Base-by-base conservation (phyloP, 2,329 filamentous ascomycete genomes). In the Gaeumannomyces sp. region DNA sequence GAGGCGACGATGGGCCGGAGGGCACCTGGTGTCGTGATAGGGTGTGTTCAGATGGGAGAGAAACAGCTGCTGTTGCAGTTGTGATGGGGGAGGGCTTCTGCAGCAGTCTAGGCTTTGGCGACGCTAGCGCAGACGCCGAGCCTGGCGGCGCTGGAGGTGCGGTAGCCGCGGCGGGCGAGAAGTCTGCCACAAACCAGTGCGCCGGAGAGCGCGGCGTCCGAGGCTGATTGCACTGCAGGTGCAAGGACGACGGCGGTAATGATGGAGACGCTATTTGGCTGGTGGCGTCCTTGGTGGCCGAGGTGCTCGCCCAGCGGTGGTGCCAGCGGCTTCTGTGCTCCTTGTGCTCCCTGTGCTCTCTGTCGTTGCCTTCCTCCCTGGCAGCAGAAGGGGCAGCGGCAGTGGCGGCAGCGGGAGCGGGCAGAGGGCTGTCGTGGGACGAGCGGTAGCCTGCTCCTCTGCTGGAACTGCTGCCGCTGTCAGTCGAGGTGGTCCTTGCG, bases 251-350 rank as follows among this genome's bases (percentile, higher is more conserved):
- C 33, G 58, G n/a, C 22, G 50, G 14, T 22, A 22, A 4, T 28
- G 7, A n/a, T 10, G 38, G 33, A 50, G 60, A 31, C 33, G 38
- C 50, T 28, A 25, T 10, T 45, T 62, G 4, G n/a, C 56, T n/a
- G 50, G 66, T 35, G 50, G 50, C 31, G 60, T 22, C 56, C 13
- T 31, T 33, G 33, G 59, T 38, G 33, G 59, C 29, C 33, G 59
- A 33, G 19, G 31, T 27, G 25, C 59, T 45, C 59, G 33, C 33
- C 59, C 33, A 45, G 59, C 38, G 59, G 63, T 62, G 64, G 66
- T 61, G 64, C 67, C 64, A 66, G 68, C 50, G 68, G 68, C 64
- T 72, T 67, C 67, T 69, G 68, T 65, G 69, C 66, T 68, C 70
- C 70, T 31, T 31, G 59, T 35, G 59, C 31, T 60, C 59, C 59